Evolutionary conservation across 2,329 filamentous ascomycete species (phyloP).

Genomic region (Sclerotinia sclerotiorum): DNA sequence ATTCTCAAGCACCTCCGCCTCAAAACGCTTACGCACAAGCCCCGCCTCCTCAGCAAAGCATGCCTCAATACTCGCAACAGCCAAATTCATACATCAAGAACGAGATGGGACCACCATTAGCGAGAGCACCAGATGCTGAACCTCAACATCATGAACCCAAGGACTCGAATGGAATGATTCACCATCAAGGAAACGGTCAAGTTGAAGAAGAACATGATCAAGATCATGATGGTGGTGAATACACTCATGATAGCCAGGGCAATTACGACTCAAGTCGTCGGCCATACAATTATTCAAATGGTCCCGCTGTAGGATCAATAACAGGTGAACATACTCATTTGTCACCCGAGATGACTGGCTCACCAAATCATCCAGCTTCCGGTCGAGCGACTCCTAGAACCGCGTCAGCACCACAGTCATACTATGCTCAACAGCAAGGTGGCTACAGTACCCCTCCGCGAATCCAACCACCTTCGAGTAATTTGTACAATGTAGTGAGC

Average conservation of each 20-base stretch:
- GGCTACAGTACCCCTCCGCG: slow-evolving; percentile 78
- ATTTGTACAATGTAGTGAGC: slow-evolving; percentile 85
- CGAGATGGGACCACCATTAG: slow-evolving; percentile 83
- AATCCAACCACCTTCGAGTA: slow-evolving; percentile 68
- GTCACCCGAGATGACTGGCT: slow-evolving; percentile 78
- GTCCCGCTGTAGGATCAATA: slow-evolving; percentile 63
- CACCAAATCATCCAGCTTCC: slow-evolving; percentile 76
- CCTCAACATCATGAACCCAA: slow-evolving; percentile 62
- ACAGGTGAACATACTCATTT: slow-evolving; percentile 73
- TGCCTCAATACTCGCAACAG: slow-evolving; percentile 62
- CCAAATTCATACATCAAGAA: slow-evolving; percentile 70
- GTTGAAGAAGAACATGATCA: slow-evolving; percentile 71
- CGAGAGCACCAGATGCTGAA: slow-evolving; percentile 57
- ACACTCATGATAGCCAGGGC: slow-evolving; percentile 76
- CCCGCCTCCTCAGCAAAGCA: slow-evolving; percentile 59
- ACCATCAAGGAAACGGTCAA: slow-evolving; percentile 55
- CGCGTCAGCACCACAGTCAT: slow-evolving; percentile 66
- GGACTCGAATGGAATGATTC: slow-evolving; percentile 65
- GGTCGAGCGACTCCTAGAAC: slow-evolving; percentile 85
- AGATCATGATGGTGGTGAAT: slow-evolving; percentile 75
- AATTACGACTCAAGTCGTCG: slow-evolving; percentile 70
- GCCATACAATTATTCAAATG: slow-evolving; percentile 74
- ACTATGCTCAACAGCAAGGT: slow-evolving; percentile 64
- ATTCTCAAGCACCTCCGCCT: slow-evolving; percentile 65
- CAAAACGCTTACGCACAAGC: slow-evolving; percentile 70